phyloP scores from a whole-genome alignment of 2,329 filamentous ascomycete species.

The Ceratocystis destructans region DNA sequence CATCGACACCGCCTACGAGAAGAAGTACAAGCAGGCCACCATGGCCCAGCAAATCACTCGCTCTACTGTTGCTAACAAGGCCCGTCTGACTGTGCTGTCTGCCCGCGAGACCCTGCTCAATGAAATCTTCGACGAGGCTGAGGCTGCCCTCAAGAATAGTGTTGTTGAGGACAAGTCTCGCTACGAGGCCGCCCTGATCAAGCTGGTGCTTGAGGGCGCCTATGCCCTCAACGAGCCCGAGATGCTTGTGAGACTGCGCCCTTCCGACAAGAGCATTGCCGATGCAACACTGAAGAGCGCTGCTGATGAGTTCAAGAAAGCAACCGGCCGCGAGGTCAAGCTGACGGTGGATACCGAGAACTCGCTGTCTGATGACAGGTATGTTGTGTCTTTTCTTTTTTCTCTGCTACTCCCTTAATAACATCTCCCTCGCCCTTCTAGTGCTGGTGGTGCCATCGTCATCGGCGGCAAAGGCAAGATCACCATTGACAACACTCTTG shows the following conservation, averaged over 20 bases:
- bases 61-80: conserved; percentile 93
- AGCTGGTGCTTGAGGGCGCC: conserved; percentile 74
- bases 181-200: conserved; percentile 65
- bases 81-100: conserved; percentile 71
- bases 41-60: conserved; percentile 98
- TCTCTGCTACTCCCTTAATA: neutral
- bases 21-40: conserved; percentile 97
- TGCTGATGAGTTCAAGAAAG: conserved; percentile 69
- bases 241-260: conserved; percentile 58
- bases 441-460: conserved; percentile 70
- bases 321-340: conserved; percentile 53
- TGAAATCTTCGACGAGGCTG: conserved; percentile 69
- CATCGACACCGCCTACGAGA: conserved; percentile 88
- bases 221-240: conserved; percentile 77
- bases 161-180: conserved; percentile 51
- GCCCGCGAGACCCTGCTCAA: conserved; percentile 86
- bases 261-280: conserved; percentile 62
- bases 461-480: conserved; percentile 82
- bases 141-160: conserved; percentile 52
- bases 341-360: conserved; percentile 66
- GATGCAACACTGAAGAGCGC: conserved; percentile 69
- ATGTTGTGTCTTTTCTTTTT: conserved; percentile 29
- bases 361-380: conserved; percentile 70
- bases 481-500: conserved; percentile 96
- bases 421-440: conserved; percentile 19